phyloP scores from a whole-genome alignment of 192 early-diverging fungal genomes.

The Backusella tarrabulga region DNA sequence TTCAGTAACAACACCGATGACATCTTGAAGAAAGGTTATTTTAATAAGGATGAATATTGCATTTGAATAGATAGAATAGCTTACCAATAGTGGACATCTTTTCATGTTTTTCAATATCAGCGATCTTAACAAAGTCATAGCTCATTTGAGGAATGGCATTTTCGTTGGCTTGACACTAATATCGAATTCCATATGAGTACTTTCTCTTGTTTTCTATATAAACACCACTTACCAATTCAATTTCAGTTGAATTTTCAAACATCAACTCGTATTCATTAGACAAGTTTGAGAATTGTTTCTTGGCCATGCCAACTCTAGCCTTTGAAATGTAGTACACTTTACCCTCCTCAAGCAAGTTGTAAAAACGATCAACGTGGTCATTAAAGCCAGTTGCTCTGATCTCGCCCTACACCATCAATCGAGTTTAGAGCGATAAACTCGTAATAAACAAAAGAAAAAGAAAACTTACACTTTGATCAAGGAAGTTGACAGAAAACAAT shows the following conservation, averaged over 20 bases:
- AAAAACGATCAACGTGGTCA: constrained; percentile 77
- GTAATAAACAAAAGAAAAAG: background rate
- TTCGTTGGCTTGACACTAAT: constrained; percentile 51
- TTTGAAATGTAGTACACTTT: constrained; percentile 80
- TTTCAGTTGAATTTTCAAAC: constrained; percentile 67
- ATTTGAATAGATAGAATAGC: background rate
- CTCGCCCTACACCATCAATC: constrained; percentile 64
- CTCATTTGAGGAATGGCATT: constrained; percentile 43
- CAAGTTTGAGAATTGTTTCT: constrained; percentile 76
- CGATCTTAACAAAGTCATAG: constrained; percentile 72
- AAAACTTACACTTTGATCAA: constrained; percentile 76
- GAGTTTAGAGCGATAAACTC: background rate
- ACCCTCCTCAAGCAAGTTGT: constrained; percentile 74
- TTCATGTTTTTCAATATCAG: constrained; percentile 63
- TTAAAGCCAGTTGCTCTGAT: constrained; percentile 95
- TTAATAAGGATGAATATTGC: background rate
- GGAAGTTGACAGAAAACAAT: constrained; percentile 85
- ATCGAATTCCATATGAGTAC: background rate
- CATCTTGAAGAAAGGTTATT: constrained; percentile 51
- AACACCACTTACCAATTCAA: constrained; percentile 46
- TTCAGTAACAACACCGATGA: constrained; percentile 75
- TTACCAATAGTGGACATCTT: constrained; percentile 66
- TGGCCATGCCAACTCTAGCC: constrained; percentile 79
- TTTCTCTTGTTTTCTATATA: background rate
- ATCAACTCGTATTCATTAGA: constrained; percentile 93